These are phyloP conservation scores for Sambucus nigra DNA, from an alignment of 129 eudicot species.

Conservation along the genomic window DNA sequence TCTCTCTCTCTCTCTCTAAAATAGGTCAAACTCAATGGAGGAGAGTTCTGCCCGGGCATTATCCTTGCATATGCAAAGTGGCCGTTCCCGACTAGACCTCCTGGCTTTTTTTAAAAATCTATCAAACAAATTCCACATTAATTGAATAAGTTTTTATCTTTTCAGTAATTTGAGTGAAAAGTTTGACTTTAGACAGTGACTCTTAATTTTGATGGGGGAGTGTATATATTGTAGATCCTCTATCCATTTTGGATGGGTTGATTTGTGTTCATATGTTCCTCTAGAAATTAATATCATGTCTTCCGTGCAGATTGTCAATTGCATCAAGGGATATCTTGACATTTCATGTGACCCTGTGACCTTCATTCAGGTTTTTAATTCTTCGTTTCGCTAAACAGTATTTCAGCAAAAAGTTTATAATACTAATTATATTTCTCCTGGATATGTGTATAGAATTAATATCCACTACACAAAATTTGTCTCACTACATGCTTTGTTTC, in stretches of 20 bases:
- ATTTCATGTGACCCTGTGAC: constrained; percentile 63
- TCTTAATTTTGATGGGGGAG: too few species aligned
- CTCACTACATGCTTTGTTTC: neutral
- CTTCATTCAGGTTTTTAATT: constrained; percentile 56
- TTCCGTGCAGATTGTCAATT: constrained; percentile 47
- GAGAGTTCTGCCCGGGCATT: too few species aligned
- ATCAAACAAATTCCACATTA: too few species aligned
- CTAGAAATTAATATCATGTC: neutral
- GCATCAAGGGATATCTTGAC: constrained; percentile 47
- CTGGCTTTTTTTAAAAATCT: too few species aligned
- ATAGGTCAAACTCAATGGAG: too few species aligned
- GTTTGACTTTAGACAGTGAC: too few species aligned
- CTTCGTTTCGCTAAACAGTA: neutral
- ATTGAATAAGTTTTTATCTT: too few species aligned
- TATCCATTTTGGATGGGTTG: neutral
- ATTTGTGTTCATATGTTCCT: neutral
- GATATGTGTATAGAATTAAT: neutral
- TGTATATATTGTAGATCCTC: neutral
- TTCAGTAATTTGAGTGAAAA: too few species aligned
- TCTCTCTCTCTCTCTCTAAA: constrained; percentile 17
- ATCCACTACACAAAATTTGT: neutral
- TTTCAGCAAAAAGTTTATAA: neutral
- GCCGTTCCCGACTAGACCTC: too few species aligned
- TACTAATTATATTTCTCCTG: neutral
- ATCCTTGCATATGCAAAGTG: too few species aligned